These are phyloP conservation scores for Paramyrothecium sp. DNA, from an alignment of 2,329 filamentous ascomycete genomes.

Conservation along the genomic window DNA sequence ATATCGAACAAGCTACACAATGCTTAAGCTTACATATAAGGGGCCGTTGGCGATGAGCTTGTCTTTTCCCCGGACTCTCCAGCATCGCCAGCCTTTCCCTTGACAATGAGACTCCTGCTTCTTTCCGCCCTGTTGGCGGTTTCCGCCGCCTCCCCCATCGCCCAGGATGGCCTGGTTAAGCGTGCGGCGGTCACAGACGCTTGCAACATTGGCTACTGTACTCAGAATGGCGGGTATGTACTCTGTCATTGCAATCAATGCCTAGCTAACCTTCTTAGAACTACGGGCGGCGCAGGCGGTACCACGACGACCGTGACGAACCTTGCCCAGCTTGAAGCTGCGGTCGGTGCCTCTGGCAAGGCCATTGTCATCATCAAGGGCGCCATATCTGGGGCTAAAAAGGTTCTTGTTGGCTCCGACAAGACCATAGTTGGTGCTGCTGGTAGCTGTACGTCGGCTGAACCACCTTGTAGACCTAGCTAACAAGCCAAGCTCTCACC, in stretches of 20 bases:
- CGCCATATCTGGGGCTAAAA: slow-evolving; percentile 17
- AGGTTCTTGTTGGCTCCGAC: slow-evolving; percentile 18
- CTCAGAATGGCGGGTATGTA: slow-evolving; percentile 18
- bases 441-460: slow-evolving; percentile 14
- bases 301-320: slow-evolving; percentile 12
- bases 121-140: not conserved
- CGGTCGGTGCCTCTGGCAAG: slow-evolving; percentile 9
- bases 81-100: too few relatives aligned
- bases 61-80: too few relatives aligned
- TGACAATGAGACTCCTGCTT: not conserved
- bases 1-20: too few relatives aligned
- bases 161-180: not conserved
- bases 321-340: slow-evolving; percentile 12
- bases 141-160: not conserved
- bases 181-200: slow-evolving; percentile 11
- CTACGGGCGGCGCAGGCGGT: slow-evolving; percentile 13
- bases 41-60: too few relatives aligned
- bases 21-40: too few relatives aligned
- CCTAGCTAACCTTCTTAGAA: not conserved
- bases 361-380: slow-evolving; percentile 16
- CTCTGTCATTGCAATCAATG: not conserved
- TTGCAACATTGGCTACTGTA: slow-evolving; percentile 14
- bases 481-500: slow-evolving; percentile 10
- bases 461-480: not conserved
- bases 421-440: slow-evolving; percentile 19